These are phyloP conservation scores for Entelexis sorbosivorans DNA, from an alignment of 1,139 yeast species.

Conservation along the genomic window DNA sequence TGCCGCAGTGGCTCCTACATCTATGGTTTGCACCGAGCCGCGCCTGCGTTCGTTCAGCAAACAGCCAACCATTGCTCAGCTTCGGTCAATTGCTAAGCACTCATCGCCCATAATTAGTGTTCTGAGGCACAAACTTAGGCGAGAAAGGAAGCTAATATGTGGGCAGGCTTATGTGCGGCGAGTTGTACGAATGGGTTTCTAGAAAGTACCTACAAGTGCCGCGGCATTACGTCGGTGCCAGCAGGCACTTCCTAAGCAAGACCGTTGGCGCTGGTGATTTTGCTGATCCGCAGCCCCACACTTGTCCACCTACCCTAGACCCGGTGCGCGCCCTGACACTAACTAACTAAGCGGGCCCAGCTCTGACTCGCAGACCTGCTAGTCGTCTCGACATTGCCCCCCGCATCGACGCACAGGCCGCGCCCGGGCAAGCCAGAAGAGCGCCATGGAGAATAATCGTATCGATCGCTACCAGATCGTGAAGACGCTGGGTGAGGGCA, in stretches of 20 bases:
- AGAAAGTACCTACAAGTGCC: too few species aligned
- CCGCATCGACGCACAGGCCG: neutral
- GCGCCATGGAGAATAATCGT: conserved; percentile 27
- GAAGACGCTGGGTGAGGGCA: conserved; percentile 92
- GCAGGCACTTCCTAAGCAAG: neutral
- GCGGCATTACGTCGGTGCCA: too few species aligned
- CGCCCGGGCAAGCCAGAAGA: neutral
- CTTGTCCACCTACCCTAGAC: neutral
- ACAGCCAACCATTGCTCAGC: too few species aligned
- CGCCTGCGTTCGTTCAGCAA: too few species aligned
- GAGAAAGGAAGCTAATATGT: too few species aligned
- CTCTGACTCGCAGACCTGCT: neutral
- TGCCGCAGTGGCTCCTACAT: too few species aligned
- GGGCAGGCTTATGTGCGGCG: too few species aligned
- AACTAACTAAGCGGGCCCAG: neutral
- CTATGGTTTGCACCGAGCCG: too few species aligned
- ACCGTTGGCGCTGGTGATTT: neutral
- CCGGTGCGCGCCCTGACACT: neutral
- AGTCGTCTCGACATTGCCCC: neutral
- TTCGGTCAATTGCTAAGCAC: too few species aligned
- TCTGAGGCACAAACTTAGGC: too few species aligned
- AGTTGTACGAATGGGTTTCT: too few species aligned
- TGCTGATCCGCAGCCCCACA: neutral
- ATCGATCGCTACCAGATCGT: conserved; percentile 92
- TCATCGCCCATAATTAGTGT: too few species aligned